These are phyloP conservation scores for Canavalia gladiata DNA, from an alignment of 306 rosid genomes.

Conservation along the genomic window DNA sequence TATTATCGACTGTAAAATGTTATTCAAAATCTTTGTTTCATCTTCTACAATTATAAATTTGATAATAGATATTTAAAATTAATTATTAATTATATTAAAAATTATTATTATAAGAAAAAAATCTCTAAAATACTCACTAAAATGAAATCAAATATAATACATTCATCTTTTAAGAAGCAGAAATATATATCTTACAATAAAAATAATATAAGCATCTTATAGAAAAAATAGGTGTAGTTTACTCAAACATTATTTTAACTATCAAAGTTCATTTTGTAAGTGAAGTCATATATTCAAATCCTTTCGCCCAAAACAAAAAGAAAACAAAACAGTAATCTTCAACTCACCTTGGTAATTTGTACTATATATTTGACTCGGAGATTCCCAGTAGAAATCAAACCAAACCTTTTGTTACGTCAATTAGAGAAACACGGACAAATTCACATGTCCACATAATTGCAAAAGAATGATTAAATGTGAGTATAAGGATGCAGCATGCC, in stretches of 20 bases:
- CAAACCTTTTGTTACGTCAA: constrained; percentile 5
- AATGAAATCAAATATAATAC: too few species aligned
- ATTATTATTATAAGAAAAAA: too few species aligned
- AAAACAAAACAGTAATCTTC: background rate
- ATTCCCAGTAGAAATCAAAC: constrained; percentile 10
- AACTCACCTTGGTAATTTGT: background rate
- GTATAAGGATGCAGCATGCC: background rate
- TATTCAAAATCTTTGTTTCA: too few species aligned
- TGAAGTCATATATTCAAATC: background rate
- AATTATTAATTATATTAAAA: too few species aligned
- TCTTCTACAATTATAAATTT: too few species aligned
- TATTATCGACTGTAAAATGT: too few species aligned
- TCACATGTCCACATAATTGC: background rate
- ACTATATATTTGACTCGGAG: background rate
- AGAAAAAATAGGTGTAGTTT: too few species aligned
- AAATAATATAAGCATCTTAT: too few species aligned
- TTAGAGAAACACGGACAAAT: background rate
- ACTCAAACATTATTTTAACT: background rate
- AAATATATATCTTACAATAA: too few species aligned
- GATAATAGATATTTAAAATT: too few species aligned
- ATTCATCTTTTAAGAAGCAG: too few species aligned
- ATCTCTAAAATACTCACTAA: too few species aligned
- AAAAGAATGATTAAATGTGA: background rate
- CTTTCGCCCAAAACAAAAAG: background rate
- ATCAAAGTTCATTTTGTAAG: background rate